Conservation (phyloP, 2,329 filamentous ascomycete genomes). For the Drechmeria coniospora region DNA sequence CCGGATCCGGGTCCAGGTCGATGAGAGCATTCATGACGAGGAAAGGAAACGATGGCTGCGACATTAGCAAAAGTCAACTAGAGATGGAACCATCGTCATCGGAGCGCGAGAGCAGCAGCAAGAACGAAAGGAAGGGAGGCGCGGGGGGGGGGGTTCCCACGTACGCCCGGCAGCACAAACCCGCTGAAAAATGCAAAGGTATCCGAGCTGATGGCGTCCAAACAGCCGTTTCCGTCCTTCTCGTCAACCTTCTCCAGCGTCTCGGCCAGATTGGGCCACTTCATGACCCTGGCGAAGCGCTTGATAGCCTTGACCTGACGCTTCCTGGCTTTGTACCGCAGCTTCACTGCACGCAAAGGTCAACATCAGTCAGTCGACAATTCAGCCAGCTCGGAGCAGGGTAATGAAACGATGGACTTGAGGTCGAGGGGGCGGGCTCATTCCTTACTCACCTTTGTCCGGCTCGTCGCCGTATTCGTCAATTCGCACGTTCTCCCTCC, state of each 20-base stretch:
- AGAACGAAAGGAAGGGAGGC: too few relatives aligned
- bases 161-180: constrained; percentile 53
- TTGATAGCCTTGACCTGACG: constrained; percentile 54
- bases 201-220: constrained; percentile 50
- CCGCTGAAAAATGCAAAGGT: constrained; percentile 67
- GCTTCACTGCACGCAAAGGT: constrained; percentile 26
- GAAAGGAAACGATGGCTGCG: constrained; percentile 48
- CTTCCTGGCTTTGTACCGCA: constrained; percentile 49
- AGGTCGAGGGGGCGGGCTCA: too few relatives aligned
- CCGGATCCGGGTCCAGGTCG: constrained; percentile 56
- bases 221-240: constrained; percentile 38
- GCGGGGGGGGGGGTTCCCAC: constrained; percentile 13
- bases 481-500: constrained; percentile 55
- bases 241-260: constrained; percentile 48
- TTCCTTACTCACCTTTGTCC: constrained; percentile 34
- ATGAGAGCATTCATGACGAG: constrained; percentile 66
- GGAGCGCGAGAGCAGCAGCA: too few relatives aligned
- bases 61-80: background rate
- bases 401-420: too few relatives aligned
- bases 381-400: too few relatives aligned
- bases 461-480: constrained; percentile 40
- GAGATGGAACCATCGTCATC: background rate
- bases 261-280: constrained; percentile 59
- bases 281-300: constrained; percentile 55
- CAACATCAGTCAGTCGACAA: background rate